phyloP scores from a whole-genome alignment of 2,329 filamentous ascomycete species.

The Colletotrichum sp. region DNA sequence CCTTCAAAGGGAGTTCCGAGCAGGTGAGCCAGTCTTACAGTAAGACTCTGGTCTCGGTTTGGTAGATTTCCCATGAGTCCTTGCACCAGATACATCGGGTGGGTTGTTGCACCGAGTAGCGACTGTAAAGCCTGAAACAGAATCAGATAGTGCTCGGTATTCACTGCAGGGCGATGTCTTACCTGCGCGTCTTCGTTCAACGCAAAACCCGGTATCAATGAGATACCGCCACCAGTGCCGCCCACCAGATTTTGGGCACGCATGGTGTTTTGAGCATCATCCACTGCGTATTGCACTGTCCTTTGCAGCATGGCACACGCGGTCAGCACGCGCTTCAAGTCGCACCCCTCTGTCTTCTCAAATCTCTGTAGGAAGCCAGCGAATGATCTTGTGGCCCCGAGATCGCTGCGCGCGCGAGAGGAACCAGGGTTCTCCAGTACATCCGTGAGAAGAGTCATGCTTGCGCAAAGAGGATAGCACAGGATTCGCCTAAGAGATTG shows the following conservation, averaged over 20 bases:
- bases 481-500: slow-evolving; percentile 2
- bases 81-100: slow-evolving; percentile 19
- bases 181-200: slow-evolving; percentile 7
- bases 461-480: slow-evolving; percentile 16
- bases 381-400: slow-evolving; percentile 9
- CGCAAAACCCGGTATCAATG: background rate
- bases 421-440: slow-evolving; percentile 15
- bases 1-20: slow-evolving; percentile 11
- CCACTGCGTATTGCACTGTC: slow-evolving; percentile 6
- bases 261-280: slow-evolving; percentile 10
- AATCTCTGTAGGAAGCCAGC: slow-evolving; percentile 17
- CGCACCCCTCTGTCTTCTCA: slow-evolving; percentile 7
- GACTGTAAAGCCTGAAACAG: background rate
- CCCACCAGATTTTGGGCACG: background rate
- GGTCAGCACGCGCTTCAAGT: slow-evolving; percentile 9
- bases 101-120: slow-evolving; percentile 7
- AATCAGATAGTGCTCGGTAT: background rate
- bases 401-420: background rate
- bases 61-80: slow-evolving; percentile 17
- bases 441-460: slow-evolving; percentile 9
- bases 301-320: slow-evolving; percentile 14
- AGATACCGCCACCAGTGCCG: background rate
- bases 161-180: background rate
- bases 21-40: slow-evolving; percentile 2
- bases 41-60: slow-evolving; percentile 16